These are phyloP conservation scores for Hanseniaspora guilliermondii DNA, from an alignment of 805 yeast species.

Conservation along the genomic window DNA sequence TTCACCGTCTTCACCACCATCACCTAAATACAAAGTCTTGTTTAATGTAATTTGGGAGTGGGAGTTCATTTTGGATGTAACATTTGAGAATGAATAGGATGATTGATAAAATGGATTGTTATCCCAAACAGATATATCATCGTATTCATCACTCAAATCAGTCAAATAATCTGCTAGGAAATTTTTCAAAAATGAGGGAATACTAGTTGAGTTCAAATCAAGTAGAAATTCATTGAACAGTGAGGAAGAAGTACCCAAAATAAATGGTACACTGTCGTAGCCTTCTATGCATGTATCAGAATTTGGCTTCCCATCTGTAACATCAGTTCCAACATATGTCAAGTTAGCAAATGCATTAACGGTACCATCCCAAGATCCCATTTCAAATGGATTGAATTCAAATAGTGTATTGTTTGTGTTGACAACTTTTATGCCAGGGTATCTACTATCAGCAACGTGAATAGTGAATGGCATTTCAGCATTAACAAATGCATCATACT, in stretches of 20 bases:
- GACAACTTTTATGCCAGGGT: constrained; percentile 46
- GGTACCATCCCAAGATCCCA: constrained; percentile 84
- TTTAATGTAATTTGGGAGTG: constrained; percentile 29
- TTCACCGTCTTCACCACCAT: constrained; percentile 62
- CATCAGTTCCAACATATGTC: constrained; percentile 57
- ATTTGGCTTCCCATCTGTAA: constrained; percentile 46
- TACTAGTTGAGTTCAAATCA: constrained; percentile 41
- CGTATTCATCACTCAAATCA: constrained; percentile 36
- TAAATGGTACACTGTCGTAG: constrained; percentile 69
- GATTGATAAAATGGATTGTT: constrained; percentile 61
- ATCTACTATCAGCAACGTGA: constrained; percentile 50
- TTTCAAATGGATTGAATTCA: constrained; percentile 52
- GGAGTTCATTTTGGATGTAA: constrained; percentile 21
- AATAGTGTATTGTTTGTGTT: constrained; percentile 57
- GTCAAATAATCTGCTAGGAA: constrained; percentile 34
- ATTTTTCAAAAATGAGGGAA: constrained; percentile 34
- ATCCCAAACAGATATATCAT: constrained; percentile 55
- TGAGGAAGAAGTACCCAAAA: constrained; percentile 73
- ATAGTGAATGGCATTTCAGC: constrained; percentile 65
- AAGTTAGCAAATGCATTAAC: constrained; percentile 52
- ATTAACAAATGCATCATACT: constrained; percentile 45
- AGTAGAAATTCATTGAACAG: constrained; percentile 59
- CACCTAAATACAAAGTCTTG: constrained; percentile 42
- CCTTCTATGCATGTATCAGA: constrained; percentile 47
- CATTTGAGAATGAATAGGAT: constrained; percentile 21